Percentiles rank a stretch among this genome's conserved stretches.
Evolutionary conservation across 2,329 filamentous ascomycete species (phyloP).

Genomic region (Monosporascus sp.): DNA sequence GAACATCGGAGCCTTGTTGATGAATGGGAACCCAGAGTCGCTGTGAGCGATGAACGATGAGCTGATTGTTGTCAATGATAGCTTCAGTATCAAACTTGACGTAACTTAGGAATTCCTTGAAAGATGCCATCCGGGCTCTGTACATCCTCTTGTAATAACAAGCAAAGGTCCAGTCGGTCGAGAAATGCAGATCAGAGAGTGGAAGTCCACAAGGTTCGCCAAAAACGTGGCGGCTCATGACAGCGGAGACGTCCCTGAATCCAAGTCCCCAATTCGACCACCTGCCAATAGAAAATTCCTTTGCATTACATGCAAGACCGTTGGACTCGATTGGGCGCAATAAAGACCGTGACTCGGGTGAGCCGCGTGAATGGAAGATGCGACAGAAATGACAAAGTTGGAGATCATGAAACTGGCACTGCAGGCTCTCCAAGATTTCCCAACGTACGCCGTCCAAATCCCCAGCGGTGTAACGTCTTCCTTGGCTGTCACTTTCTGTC

Average conservation of each 20-base stretch:
- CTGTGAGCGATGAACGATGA: conserved; percentile 6
- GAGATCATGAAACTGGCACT: conserved; percentile 1
- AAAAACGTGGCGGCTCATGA: conserved; percentile 1
- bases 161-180: conserved; percentile 7
- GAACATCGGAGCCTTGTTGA: conserved; percentile 6
- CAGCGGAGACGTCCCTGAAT: conserved; percentile 6
- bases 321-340: background rate
- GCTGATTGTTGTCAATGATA: background rate
- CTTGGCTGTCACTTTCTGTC: background rate
- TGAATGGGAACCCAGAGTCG: conserved; percentile 9
- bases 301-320: conserved; percentile 2
- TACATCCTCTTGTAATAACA: conserved; percentile 5
- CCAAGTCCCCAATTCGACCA: conserved; percentile 8
- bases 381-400: conserved; percentile 9
- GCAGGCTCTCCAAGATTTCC: conserved; percentile 3
- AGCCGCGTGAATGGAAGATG: conserved; percentile 5
- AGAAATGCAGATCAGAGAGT: conserved; percentile 3
- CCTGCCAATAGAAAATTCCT: conserved; percentile 5
- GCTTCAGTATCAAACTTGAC: conserved; percentile 9
- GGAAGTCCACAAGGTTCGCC: conserved; percentile 1
- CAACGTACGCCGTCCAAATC: conserved; percentile 2
- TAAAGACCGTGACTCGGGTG: background rate
- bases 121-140: conserved; percentile 3
- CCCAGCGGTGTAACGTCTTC: background rate
- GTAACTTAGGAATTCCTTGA: conserved; percentile 8